Base-by-base conservation (phyloP, 495 filamentous ascomycete species). In the Lepidopterella palustris region DNA sequence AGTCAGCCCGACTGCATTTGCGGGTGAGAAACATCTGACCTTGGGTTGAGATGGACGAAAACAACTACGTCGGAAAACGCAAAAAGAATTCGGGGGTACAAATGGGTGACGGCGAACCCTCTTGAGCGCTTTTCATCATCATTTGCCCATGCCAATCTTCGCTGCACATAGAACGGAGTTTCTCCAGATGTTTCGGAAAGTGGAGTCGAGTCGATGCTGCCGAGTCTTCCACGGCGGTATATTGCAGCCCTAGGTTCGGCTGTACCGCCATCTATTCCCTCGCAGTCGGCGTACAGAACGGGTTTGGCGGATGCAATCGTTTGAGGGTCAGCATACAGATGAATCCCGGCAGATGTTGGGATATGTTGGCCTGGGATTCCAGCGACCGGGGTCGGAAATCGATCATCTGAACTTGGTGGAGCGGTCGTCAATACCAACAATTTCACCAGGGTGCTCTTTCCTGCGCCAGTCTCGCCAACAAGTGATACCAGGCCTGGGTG, bases 401-500 rank as follows among this genome's bases (percentile, higher is more conserved):
- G 31, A 9, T 31, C 18, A n/a, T 39, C 49, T 39, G 6, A 6
- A 15, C n/a, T n/a, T n/a, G n/a, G n/a, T n/a, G 15, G 32, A 39
- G 32, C 15, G 32, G 32, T 39, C 8, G 32, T 39, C 32, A 39
- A 39, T 6, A 84, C 78, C 1, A 83, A 71, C 39, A 82, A 65
- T 61, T 79, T 79, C 60, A 85, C 75, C 15, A 85, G 59, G 4
- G 81, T 81, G 55, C 80, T 83, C 53, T 85, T 84, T 1, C 82
- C 81, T 25, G 77, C 81, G 28, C 81, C 82, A 4, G 73, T 78
- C 40, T 74, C 61, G 5, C 76, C 75, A 13, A 78, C 66, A 51
- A 78, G 76, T 1, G 72, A 75, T 1, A 76, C 72, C 3, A 78
- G 65, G 28, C 70, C 61, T 35, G 74, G 75, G 49, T 70, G 73